A percentile compares a stretch with the other conserved stretches of the same genome.
phyloP scores from a whole-genome alignment of 129 eudicot species.

The Helianthus tuberosus region DNA sequence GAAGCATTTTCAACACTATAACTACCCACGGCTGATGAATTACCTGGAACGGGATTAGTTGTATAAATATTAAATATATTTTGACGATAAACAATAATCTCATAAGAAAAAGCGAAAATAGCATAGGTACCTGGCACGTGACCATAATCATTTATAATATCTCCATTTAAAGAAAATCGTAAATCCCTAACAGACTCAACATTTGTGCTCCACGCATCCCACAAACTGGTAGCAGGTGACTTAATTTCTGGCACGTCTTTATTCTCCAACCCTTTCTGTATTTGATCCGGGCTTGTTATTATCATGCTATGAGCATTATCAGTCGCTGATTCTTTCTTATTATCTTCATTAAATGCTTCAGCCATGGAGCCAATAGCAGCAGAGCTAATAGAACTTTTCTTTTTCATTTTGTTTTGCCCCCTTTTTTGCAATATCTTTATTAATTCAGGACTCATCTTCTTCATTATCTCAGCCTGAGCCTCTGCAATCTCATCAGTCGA shows the following conservation, averaged over 20 bases:
- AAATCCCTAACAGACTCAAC: slow-evolving; percentile 79
- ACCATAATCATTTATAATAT: slow-evolving; percentile 45
- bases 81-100: not conserved
- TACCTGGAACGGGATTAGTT: slow-evolving; percentile 42
- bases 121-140: slow-evolving; percentile 27
- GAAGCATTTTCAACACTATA: slow-evolving; percentile 68
- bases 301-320: slow-evolving; percentile 33
- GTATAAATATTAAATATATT: not conserved
- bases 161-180: slow-evolving; percentile 88
- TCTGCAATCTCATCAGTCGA: slow-evolving; percentile 88
- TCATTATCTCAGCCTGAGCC: slow-evolving; percentile 75
- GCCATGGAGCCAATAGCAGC: slow-evolving; percentile 36
- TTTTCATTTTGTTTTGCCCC: slow-evolving; percentile 55
- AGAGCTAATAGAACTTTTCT: slow-evolving; percentile 35
- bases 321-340: slow-evolving; percentile 33
- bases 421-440: slow-evolving; percentile 54
- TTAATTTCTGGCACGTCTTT: slow-evolving; percentile 25
- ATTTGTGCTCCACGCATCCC: slow-evolving; percentile 90
- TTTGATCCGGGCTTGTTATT: slow-evolving; percentile 25
- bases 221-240: slow-evolving; percentile 43
- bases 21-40: slow-evolving; percentile 36
- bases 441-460: slow-evolving; percentile 65
- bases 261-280: slow-evolving; percentile 28
- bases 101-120: slow-evolving; percentile 9
- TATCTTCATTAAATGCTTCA: slow-evolving; percentile 30